These are phyloP conservation scores for Sesbania bispinosa DNA, from an alignment of 306 rosid genomes.

Conservation along the genomic window DNA sequence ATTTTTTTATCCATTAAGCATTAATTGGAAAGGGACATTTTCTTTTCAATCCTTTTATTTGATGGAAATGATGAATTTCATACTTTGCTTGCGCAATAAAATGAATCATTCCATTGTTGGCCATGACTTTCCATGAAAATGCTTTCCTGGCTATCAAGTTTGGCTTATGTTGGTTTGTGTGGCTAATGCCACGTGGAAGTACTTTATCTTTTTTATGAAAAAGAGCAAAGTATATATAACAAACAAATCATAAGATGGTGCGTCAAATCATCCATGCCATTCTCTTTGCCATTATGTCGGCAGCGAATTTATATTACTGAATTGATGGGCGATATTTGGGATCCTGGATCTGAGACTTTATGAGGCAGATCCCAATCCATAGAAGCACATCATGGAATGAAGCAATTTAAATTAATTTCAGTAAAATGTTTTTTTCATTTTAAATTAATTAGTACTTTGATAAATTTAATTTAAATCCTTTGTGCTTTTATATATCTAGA, in stretches of 20 bases:
- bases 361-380: not conserved
- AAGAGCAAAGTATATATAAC: not conserved
- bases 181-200: conserved; percentile 10
- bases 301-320: conserved; percentile 30
- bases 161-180: conserved; percentile 5
- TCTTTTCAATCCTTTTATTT: not conserved
- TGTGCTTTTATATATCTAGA: too few relatives aligned
- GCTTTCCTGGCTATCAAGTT: not conserved
- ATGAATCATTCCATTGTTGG: too few relatives aligned
- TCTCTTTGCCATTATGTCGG: conserved; percentile 9
- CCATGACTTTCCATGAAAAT: conserved; percentile 10
- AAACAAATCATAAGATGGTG: conserved; percentile 32
- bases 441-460: too few relatives aligned
- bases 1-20: too few relatives aligned
- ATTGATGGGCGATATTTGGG: conserved; percentile 20
- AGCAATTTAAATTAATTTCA: not conserved
- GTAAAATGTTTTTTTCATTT: not conserved
- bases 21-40: not conserved
- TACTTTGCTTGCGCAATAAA: not conserved
- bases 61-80: not conserved
- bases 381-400: not conserved
- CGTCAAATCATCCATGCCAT: conserved; percentile 25
- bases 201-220: not conserved
- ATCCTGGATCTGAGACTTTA: not conserved
- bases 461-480: too few relatives aligned